Conservation (phyloP, 1,139 yeast genomes). For the Candida tunisiensis region DNA sequence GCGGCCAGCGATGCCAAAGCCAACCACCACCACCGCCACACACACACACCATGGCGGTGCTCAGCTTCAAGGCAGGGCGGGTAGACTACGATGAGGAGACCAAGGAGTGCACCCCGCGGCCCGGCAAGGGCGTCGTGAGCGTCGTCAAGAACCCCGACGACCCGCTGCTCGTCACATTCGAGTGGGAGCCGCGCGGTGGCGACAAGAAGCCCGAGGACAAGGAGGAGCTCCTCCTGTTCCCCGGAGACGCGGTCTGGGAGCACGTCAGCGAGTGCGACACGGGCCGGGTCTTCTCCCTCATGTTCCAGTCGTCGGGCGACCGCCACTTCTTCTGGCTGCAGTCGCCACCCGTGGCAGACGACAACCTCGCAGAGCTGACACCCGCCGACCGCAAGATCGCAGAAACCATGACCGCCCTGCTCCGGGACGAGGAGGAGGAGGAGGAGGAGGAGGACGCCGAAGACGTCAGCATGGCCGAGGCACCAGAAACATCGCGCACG, state of each 20-base stretch:
- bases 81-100: conserved; percentile 59
- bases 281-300: conserved; percentile 75
- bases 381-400: conserved; percentile 41
- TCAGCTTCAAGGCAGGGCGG: conserved; percentile 65
- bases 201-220: conserved; percentile 22
- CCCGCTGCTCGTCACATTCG: conserved; percentile 34
- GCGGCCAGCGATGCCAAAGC: neutral
- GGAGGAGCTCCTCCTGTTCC: conserved; percentile 59
- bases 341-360: conserved; percentile 46
- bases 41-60: conserved; percentile 1
- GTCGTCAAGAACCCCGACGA: conserved; percentile 49
- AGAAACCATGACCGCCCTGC: conserved; percentile 35
- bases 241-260: conserved; percentile 84
- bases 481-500: neutral
- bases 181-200: conserved; percentile 38
- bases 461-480: neutral
- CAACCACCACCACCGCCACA: neutral
- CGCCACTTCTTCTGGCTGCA: conserved; percentile 86
- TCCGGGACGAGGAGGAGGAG: conserved; percentile 26
- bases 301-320: conserved; percentile 71
- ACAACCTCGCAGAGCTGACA: conserved; percentile 37
- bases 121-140: conserved; percentile 58
- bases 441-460: conserved; percentile 30
- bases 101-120: conserved; percentile 55
- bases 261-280: conserved; percentile 58